Percentiles rank a stretch among this genome's conserved stretches.
Conservation (phyloP, 495 filamentous ascomycete genomes). For the Endocarpon pusillum region DNA sequence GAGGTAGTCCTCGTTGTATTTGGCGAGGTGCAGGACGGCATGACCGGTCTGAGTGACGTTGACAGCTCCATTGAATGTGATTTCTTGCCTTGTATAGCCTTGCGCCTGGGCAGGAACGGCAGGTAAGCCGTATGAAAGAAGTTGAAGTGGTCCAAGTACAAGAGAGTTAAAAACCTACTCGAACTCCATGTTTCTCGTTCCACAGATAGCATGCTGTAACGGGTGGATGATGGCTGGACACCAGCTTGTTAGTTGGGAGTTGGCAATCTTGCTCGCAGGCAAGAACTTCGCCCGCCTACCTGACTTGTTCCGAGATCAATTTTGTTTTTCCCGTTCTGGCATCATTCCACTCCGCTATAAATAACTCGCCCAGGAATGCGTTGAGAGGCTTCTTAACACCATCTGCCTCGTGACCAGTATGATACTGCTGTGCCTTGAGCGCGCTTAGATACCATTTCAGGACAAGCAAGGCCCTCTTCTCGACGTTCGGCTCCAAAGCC, state of each 20-base stretch:
- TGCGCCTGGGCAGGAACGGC: slow-evolving; percentile 27
- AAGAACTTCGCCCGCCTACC: slow-evolving; percentile 21
- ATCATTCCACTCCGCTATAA: slow-evolving; percentile 56
- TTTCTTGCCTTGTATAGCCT: slow-evolving; percentile 75
- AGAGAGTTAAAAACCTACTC: slow-evolving; percentile 7
- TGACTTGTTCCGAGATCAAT: slow-evolving; percentile 48
- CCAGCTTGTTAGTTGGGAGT: background rate
- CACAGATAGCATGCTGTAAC: slow-evolving; percentile 69
- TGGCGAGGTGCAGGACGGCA: slow-evolving; percentile 46
- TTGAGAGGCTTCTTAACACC: slow-evolving; percentile 78
- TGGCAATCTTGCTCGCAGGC: no score
- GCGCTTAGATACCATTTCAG: slow-evolving; percentile 78
- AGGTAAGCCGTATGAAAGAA: no score
- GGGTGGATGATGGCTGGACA: slow-evolving; percentile 63
- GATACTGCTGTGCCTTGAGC: slow-evolving; percentile 64
- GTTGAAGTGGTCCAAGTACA: background rate
- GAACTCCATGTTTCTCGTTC: slow-evolving; percentile 53
- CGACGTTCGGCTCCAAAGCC: slow-evolving; percentile 46
- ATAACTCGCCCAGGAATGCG: slow-evolving; percentile 63
- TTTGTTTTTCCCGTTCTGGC: slow-evolving; percentile 37
- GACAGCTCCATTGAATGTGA: slow-evolving; percentile 59
- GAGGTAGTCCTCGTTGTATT: slow-evolving; percentile 35
- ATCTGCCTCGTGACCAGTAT: slow-evolving; percentile 53
- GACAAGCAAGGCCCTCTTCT: slow-evolving; percentile 54
- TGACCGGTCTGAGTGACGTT: slow-evolving; percentile 75